A percentile compares a stretch with the other conserved stretches of the same genome.
Conservation (phyloP, 2,329 filamentous ascomycete species). For the Emergomyces pasteurianus region DNA sequence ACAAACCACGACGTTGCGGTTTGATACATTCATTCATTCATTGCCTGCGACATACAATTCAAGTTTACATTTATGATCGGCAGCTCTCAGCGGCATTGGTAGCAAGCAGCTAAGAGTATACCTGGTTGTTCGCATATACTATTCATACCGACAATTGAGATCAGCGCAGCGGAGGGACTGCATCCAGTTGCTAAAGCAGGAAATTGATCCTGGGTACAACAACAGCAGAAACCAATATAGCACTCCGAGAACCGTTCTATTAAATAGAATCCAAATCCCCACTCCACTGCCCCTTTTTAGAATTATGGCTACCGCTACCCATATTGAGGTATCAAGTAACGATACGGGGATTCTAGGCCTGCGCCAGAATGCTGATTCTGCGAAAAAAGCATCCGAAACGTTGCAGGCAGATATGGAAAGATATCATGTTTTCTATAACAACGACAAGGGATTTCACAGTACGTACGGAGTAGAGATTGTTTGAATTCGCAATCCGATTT, state of each 20-base stretch:
- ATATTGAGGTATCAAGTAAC: slow-evolving; percentile 33
- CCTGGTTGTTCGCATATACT: not conserved
- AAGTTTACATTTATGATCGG: not conserved
- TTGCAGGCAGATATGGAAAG: slow-evolving; percentile 62
- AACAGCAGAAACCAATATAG: not conserved
- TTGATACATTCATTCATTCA: not conserved
- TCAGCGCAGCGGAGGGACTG: not conserved
- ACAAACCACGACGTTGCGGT: not conserved
- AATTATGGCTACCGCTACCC: slow-evolving; percentile 39
- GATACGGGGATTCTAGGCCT: slow-evolving; percentile 37
- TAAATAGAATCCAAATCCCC: not conserved
- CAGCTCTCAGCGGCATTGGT: not conserved
- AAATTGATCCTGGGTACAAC: not conserved
- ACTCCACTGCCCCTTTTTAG: not conserved
- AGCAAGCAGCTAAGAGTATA: not conserved
- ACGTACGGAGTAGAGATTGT: slow-evolving; percentile 5
- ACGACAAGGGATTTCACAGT: slow-evolving; percentile 55
- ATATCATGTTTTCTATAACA: slow-evolving; percentile 74
- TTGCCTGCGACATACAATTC: not conserved
- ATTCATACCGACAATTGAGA: not conserved
- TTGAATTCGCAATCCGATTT: not conserved
- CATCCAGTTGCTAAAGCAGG: not conserved
- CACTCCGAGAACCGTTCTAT: not conserved
- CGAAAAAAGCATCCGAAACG: slow-evolving; percentile 51
- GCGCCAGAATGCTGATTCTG: slow-evolving; percentile 44